Base-by-base conservation (phyloP, 306 rosid species). In the cucumber (Cucumis sativus) region DNA sequence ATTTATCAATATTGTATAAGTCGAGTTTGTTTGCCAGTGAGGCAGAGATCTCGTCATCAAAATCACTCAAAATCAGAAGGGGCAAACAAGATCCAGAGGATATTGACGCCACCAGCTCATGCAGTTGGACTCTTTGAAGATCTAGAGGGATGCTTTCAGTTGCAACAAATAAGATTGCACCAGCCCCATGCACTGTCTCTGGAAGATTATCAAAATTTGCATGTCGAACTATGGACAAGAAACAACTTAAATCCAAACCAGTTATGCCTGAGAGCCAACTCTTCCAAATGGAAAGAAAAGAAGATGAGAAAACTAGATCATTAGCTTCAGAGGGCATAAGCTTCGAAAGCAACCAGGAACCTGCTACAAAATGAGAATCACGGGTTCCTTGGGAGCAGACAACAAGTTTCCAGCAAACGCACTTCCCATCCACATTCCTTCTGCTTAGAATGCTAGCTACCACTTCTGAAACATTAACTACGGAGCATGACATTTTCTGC, bases 351-450 rank as follows among this genome's bases (percentile, higher is more conserved):
- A 95, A 80, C 99, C 99, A 95, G 17, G 74, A 56, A n/a, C 77
- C 80, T 68, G 89, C 84, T 52, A 84, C 69, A 25, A 58, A 63
- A 81, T 64, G 63, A 49, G 74, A 49, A 71, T 33, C 66, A 56
- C 40, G 82, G 71, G 67, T 65, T 61, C 76, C 55, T 80, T 79
- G 85, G 75, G 93, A 82, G 81, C 90, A 88, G 47, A 95, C 47
- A 79, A 89, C 63, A 64, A 89, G 72, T 85, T 95, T 95, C 99
- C 99, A 95, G 85, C 96, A 89, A 67, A 95, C 76, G 83, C 96
- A 90, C 82, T 85, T 84, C 58, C 82, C 86, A 39, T 84, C 86
- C 28, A 87, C 83, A 67, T 92, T 89, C 88, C 86, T 89, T 79
- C 85, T 60, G 85, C 88, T 78, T 21, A 95, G 83, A 74, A 73